Evolutionary conservation across 176 grass and related monocot species (phyloP).

Genomic region (Musa acuminata): DNA sequence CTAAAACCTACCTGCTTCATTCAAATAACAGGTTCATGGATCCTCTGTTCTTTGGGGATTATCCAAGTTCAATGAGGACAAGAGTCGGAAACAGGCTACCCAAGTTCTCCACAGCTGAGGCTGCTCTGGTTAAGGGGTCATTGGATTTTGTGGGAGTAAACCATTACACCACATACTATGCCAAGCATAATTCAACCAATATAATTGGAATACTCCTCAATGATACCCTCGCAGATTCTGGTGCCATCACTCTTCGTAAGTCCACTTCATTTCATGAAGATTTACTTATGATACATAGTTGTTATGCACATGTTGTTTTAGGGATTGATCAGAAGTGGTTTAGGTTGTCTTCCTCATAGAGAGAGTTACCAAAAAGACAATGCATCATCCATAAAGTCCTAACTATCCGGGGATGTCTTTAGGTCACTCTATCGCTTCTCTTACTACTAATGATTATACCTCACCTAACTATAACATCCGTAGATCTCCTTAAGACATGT

Average conservation of each 20-base stretch:
- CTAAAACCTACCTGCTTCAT: not conserved
- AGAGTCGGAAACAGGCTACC: slow-evolving; percentile 60
- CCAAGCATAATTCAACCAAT: slow-evolving; percentile 46
- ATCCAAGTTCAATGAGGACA: slow-evolving; percentile 64
- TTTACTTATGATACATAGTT: not conserved
- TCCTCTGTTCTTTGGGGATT: slow-evolving; percentile 92
- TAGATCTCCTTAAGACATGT: too few relatives aligned
- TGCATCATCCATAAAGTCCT: too few relatives aligned
- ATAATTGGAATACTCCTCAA: slow-evolving; percentile 40
- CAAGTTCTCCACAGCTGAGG: slow-evolving; percentile 50
- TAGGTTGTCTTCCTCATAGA: too few relatives aligned
- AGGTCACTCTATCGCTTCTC: too few relatives aligned
- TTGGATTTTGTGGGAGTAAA: slow-evolving; percentile 97
- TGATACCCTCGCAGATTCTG: slow-evolving; percentile 63
- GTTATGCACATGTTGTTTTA: not conserved
- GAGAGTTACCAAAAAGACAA: too few relatives aligned
- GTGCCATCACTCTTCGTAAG: slow-evolving; percentile 69
- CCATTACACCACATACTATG: slow-evolving; percentile 90
- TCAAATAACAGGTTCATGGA: slow-evolving; percentile 57
- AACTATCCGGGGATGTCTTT: too few relatives aligned
- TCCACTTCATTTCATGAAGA: not conserved
- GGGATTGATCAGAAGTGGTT: too few relatives aligned
- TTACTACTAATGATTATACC: too few relatives aligned
- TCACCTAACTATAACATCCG: too few relatives aligned
- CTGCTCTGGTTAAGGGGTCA: slow-evolving; percentile 60